Base-by-base conservation (phyloP, 164 flowering plant genomes). In the Liquidambar formosana region DNA sequence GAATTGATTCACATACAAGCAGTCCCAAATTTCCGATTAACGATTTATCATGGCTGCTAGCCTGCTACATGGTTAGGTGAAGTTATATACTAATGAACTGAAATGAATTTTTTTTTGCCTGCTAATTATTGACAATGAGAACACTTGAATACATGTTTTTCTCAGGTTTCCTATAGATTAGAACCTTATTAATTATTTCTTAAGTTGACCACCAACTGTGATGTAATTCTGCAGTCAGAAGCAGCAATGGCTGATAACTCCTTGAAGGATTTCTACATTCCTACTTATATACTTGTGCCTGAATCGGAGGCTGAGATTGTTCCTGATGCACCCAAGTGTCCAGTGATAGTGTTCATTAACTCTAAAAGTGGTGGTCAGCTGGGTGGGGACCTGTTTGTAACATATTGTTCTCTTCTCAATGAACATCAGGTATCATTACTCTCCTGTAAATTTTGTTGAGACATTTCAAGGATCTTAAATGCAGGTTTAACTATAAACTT, bases 301-400 rank as follows among this genome's bases (percentile, higher is more conserved):
- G 79, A 80, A 4, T 21, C 75, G 1, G 68, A 75, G 65, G 33
- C 8, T 26, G 75, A 71, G 13, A 21, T 2, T 13, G 45, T 57
- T 45, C 41, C 68, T 10, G 38, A 56, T 45, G 64, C 18, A 27
- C 88, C 88, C 25, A 15, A 56, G 56, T 78, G 78, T 54, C 88
- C 88, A 3, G 81, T 84, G 21, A 16, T 84, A 21, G 83, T 84
- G 27, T 84, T 84, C 68, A 73, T 84, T 63, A 84, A 84, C 70
- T 82, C 88, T 61, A 82, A 73, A 64, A 84, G 85, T 60, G 88
- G 88, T 18, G 92, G 92, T 51, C 92, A 85, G 79, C 79, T 85
- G 48, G 92, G 92, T 19, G 89, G 85, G 10, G 76, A 78, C 63
- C 89, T 87, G 51, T 76, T 85, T 10, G 18, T 61, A 3, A 82